Base-by-base conservation (phyloP, 1,139 yeast species). In the Hanseniaspora sp. region DNA sequence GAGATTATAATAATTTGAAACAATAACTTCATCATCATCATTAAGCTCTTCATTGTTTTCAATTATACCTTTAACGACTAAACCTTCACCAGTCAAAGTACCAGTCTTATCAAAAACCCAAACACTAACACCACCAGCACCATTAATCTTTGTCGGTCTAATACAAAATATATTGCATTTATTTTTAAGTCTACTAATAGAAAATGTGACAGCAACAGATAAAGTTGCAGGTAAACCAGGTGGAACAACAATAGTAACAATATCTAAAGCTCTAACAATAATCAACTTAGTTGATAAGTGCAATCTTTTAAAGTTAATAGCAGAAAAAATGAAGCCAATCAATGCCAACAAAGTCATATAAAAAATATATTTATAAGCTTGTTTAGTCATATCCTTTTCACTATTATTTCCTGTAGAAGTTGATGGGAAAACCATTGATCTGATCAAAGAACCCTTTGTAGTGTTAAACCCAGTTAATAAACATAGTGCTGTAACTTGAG, bases 151-250 rank as follows among this genome's bases (percentile, higher is more conserved):
- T 0, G 92, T 85, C 1, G 98, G 98, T 1, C 96, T 80, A 56
- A 88, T 92, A 67, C 98, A 94, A 63, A 81, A 92, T 6, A 94
- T 83, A 15, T 45, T 45, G 48, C 78, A 73, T 58, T 76, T 76
- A 56, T 75, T 71, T 58, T 86, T 80, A 59, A 94, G 72, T 58
- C 98, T 74, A 37, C 80, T 75, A 41, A 94, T 71, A 0, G 98
- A 95, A 71, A 94, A 88, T 58, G 92, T 87, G 0, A 96, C 88
- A 35, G 98, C 98, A 58, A 94, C 92, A 0, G 98, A 88, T 58
- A 92, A 72, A 0, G 98, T 94, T 0, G 98, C 98, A 0, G 99
- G 99, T 53, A 92, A 74, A 0, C 98, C 98, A 0, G 99, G 99
- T 1, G 99, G 99, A 1, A 92, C 96, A 12, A 94, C 98, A 64